Base-by-base conservation (phyloP, 805 yeast species). In the Spencermartinsiella europaea region DNA sequence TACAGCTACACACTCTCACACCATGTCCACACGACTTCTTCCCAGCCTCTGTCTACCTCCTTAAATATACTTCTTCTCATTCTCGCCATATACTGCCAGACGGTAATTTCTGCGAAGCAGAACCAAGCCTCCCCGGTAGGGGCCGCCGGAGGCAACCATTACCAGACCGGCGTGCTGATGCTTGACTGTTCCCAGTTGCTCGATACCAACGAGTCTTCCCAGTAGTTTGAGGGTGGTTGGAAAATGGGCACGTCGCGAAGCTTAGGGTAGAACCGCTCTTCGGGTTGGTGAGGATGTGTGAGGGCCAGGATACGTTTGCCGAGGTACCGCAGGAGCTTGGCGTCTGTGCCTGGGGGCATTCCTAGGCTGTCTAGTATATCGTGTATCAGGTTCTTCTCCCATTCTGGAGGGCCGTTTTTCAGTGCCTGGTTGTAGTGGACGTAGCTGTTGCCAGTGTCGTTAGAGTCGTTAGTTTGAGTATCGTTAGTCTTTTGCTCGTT, bases 161-260 rank as follows among this genome's bases (percentile, higher is more conserved):
- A 49, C 52, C 52, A 49, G 34, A 50, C 53, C 8, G 45, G 45
- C 8, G 53, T 47, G 39, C 49, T 47, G 27, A 35, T 50, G 44
- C 53, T 47, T 4, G 38, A 33, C 35, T 44, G 47, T 25, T 47
- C 50, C 50, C 50, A 47, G 33, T 38, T 38, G 36, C 38, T 44
- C 8, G 50, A 38, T 5, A 44, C 45, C 4, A 41, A 5, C 22
- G 42, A 20, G 19, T 47, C 44, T 20, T 48, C 52, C 52, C 52
- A 48, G 38, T 41, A 48, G 21, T 48, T 48, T 5, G 37, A n/a
- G n/a, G 7, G 19, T 5, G 15, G 37, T n/a, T 5, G n/a, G 19
- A 16, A 16, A 14, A 34, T 7, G 19, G 25, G 25, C 19, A 15
- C 22, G n/a, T 19, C 14, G 14, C 40, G 25, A 12, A 20, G 10